phyloP scores from a whole-genome alignment of 208 protist species.

The Leishmania braziliensis region DNA sequence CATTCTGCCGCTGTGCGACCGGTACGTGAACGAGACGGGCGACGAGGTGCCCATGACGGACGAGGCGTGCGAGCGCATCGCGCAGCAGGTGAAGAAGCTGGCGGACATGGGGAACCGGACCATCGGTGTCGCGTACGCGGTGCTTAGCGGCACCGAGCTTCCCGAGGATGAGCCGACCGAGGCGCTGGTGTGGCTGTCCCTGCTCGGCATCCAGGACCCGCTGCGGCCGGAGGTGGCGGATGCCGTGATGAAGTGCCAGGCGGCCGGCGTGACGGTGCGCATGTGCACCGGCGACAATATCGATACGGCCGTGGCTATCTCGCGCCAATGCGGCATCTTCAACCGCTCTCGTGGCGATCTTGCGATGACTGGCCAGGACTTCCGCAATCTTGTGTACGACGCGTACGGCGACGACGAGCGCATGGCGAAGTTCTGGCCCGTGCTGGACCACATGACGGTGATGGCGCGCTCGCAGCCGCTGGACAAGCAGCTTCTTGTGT shows the following conservation, averaged over 20 bases:
- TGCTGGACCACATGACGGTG: constrained; percentile 82
- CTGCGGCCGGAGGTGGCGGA: constrained; percentile 93
- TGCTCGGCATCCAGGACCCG: constrained; percentile 96
- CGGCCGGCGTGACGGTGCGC: constrained; percentile 94
- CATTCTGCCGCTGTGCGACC: constrained; percentile 78
- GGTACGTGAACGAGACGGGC: constrained; percentile 60
- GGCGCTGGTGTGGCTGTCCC: constrained; percentile 90
- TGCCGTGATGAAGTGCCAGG: constrained; percentile 91
- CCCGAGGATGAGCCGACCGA: constrained; percentile 65
- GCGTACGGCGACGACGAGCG: constrained; percentile 70
- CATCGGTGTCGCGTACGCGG: constrained; percentile 71
- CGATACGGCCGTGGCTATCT: constrained; percentile 94
- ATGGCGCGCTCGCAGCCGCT: constrained; percentile 88
- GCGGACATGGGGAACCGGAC: constrained; percentile 73
- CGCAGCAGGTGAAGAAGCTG: constrained; percentile 37
- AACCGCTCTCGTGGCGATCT: constrained; percentile 63
- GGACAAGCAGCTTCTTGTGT: constrained; percentile 91
- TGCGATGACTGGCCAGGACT: constrained; percentile 91
- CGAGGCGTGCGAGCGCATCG: constrained; percentile 33
- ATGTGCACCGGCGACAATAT: constrained; percentile 98
- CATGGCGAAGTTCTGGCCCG: constrained; percentile 73
- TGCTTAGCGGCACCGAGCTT: constrained; percentile 14
- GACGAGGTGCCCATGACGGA: constrained; percentile 42
- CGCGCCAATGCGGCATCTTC: constrained; percentile 93
- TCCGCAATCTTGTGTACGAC: constrained; percentile 83